Percentiles rank a stretch among this genome's conserved stretches.
Conservation (phyloP, 345 rosid genomes). For the Lepidium sativum region DNA sequence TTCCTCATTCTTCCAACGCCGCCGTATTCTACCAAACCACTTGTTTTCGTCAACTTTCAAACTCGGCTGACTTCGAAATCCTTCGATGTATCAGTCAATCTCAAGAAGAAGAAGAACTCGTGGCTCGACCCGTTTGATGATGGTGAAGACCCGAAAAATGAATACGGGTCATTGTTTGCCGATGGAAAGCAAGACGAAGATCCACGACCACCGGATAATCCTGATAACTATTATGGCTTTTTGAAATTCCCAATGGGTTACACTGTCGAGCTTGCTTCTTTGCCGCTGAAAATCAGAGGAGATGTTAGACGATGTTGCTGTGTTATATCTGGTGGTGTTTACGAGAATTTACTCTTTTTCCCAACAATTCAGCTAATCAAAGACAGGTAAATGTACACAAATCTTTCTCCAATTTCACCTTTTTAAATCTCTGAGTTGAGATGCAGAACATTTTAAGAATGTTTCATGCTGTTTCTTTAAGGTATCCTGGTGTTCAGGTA, state of each 20-base stretch:
- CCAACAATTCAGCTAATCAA: constrained; percentile 78
- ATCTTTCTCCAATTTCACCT: background rate
- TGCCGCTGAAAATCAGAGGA: constrained; percentile 77
- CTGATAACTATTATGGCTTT: constrained; percentile 78
- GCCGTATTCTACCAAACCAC: constrained; percentile 31
- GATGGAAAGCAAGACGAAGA: constrained; percentile 96
- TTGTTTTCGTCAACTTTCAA: constrained; percentile 28
- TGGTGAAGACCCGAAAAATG: constrained; percentile 61
- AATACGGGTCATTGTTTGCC: constrained; percentile 64
- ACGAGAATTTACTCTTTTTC: constrained; percentile 80
- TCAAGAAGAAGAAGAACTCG: constrained; percentile 63
- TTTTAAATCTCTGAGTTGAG: background rate
- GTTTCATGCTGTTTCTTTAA: constrained; percentile 2
- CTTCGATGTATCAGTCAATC: constrained; percentile 21
- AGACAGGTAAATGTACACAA: constrained; percentile 42
- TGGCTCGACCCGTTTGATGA: constrained; percentile 87
- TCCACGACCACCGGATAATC: constrained; percentile 68
- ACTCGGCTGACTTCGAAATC: constrained; percentile 26
- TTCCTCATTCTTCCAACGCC: constrained; percentile 40
- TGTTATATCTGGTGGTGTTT: constrained; percentile 78
- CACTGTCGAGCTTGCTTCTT: constrained; percentile 64
- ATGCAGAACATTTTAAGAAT: background rate
- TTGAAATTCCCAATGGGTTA: constrained; percentile 82
- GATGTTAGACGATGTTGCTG: constrained; percentile 92
- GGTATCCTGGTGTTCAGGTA: constrained; percentile 90